Base-by-base conservation (phyloP, 78 protist species). In the Planoprotostelium fungivorum region DNA sequence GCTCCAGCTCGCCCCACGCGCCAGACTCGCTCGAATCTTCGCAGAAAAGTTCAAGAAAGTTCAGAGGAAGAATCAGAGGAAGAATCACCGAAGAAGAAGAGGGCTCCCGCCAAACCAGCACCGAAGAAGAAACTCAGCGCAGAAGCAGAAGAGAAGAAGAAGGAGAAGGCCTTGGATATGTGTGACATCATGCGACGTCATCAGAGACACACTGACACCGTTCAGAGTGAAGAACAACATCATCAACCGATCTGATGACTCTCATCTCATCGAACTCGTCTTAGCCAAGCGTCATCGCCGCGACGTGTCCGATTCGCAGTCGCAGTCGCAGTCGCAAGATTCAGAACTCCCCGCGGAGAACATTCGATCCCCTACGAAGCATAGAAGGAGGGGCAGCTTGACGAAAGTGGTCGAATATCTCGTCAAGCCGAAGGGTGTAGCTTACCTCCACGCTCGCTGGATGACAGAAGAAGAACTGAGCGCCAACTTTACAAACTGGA, bases 401-500 rank as follows among this genome's bases (percentile, higher is more conserved):
- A 51, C 73, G 73, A 51, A 51, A 25, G 73, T 51, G 5, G 73
- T 51, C 31, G 73, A 51, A 51, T 51, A 51, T 16, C 16, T 51
- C 31, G 73, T 51, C 73, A 51, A 51, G 16, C 73, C 73, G 16
- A 51, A 16, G 73, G 73, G 73, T 51, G 73, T 51, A 25, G 5
- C 73, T 5, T 51, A 51, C 16, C 5, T 51, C 5, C 73, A 51
- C 16, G 88, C n/a, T 23, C 83, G 90, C 87, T 92, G 94, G 94
- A 90, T 92, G 51, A 35, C 94, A 28, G n/a, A 83, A 34, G 38
- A 89, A 83, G 84, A 63, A 29, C 28, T 92, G 29, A 90, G 85
- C 83, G 89, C 38, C 9, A 89, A 86, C 1, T 28, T 37, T 5
- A 89, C 16, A 39, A 10, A 25, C 5, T 39, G 29, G 9, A 73